Conservation (phyloP, 75 land plant genomes). For the Pinus taeda region DNA sequence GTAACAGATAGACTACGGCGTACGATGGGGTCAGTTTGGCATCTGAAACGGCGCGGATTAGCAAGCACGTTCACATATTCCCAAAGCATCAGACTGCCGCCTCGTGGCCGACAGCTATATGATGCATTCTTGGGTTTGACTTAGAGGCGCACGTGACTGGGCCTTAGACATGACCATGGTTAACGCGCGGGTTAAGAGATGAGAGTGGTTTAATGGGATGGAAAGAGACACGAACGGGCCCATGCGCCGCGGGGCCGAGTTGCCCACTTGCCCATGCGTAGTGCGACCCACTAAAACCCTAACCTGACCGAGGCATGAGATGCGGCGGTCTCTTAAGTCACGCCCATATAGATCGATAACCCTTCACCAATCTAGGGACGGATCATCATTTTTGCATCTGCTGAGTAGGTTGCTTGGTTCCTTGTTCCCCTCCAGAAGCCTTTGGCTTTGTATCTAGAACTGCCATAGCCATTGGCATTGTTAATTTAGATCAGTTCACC, state of each 20-base stretch:
- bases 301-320: not conserved
- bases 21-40: not conserved
- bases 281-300: slow-evolving; percentile 4
- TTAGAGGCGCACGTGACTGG: not conserved
- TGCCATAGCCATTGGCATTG: not conserved
- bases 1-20: too few species aligned
- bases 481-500: not conserved
- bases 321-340: not conserved
- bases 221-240: slow-evolving; percentile 4
- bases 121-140: slow-evolving; percentile 1
- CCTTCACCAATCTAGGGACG: too few species aligned
- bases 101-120: slow-evolving; percentile 7
- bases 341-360: not conserved
- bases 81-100: not conserved
- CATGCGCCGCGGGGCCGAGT: not conserved
- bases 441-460: not conserved
- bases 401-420: too few species aligned
- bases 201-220: not conserved
- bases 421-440: too few species aligned
- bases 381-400: too few species aligned
- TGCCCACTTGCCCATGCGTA: not conserved
- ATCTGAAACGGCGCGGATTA: not conserved
- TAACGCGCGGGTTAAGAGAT: not conserved
- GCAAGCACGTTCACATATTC: not conserved
- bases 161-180: too few species aligned